Evolutionary conservation across 2,329 filamentous ascomycete species (phyloP).

Genomic region (Venturia carpophila): DNA sequence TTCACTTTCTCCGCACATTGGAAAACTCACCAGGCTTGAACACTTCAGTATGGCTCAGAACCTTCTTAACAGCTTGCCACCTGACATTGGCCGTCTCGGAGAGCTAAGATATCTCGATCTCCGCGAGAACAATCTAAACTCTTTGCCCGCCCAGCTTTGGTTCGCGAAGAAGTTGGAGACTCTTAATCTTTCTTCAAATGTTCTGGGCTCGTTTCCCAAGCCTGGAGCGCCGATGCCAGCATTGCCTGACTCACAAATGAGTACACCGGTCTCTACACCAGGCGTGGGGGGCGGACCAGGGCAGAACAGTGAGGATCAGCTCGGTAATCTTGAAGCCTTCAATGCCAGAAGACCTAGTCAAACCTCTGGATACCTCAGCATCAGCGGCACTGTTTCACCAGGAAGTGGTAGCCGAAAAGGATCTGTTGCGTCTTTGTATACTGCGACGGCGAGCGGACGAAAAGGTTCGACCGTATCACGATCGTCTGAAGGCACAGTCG

Average conservation of each 20-base stretch:
- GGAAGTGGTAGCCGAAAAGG: conserved; percentile 58
- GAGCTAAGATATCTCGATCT: conserved; percentile 83
- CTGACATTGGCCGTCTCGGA: conserved; percentile 78
- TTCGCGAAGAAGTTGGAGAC: conserved; percentile 84
- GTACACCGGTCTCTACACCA: conserved; percentile 39
- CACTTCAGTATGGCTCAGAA: conserved; percentile 94
- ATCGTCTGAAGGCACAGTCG: conserved; percentile 47
- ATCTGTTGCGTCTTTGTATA: conserved; percentile 74
- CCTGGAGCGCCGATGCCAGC: conserved; percentile 55
- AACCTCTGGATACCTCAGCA: conserved; percentile 67
- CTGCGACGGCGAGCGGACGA: conserved; percentile 57
- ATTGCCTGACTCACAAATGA: conserved; percentile 32
- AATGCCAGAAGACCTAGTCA: conserved; percentile 72
- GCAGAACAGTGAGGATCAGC: conserved; percentile 55
- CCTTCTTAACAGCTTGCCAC: conserved; percentile 70
- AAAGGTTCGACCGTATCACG: conserved; percentile 79
- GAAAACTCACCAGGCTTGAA: conserved; percentile 72
- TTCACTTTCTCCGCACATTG: conserved; percentile 76
- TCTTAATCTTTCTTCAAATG: conserved; percentile 90
- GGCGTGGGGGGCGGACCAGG: conserved; percentile 36
- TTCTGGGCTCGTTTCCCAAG: conserved; percentile 85
- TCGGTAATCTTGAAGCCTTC: conserved; percentile 57
- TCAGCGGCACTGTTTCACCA: conserved; percentile 58
- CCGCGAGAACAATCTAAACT: conserved; percentile 85
- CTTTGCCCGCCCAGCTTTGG: conserved; percentile 90